A percentile compares a stretch with the other conserved stretches of the same genome.
phyloP scores from a whole-genome alignment of 108 stramenopile species.

The Skeletonema tropicum region DNA sequence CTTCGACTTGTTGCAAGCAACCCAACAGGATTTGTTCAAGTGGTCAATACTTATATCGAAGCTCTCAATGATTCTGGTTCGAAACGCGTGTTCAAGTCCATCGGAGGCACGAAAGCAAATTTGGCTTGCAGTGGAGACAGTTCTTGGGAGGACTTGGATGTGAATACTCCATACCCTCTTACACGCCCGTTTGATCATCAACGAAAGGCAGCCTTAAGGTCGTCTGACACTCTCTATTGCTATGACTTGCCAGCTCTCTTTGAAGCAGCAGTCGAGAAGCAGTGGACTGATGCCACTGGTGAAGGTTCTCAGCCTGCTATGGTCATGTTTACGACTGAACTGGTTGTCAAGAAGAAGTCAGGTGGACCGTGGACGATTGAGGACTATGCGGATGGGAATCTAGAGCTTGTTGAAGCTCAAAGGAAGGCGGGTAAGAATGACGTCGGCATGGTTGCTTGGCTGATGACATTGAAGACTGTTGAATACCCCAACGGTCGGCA shows the following conservation, averaged over 20 bases:
- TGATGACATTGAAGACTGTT: constrained; percentile 92
- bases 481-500: constrained; percentile 96
- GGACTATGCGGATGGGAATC: constrained; percentile 80
- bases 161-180: constrained; percentile 90
- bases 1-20: constrained; percentile 95
- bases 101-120: constrained; percentile 88
- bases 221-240: constrained; percentile 91
- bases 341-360: constrained; percentile 85
- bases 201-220: constrained; percentile 83
- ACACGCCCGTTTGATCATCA: constrained; percentile 92
- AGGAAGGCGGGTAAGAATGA: constrained; percentile 94
- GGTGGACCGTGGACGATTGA: constrained; percentile 80
- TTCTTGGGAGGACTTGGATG: constrained; percentile 87
- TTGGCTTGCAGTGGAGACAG: constrained; percentile 84
- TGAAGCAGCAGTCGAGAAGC: constrained; percentile 90
- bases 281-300: constrained; percentile 67
- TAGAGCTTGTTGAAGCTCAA: constrained; percentile 84
- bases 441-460: constrained; percentile 99
- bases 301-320: constrained; percentile 72
- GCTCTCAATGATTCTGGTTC: constrained; percentile 72
- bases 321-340: constrained; percentile 93
- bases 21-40: constrained; percentile 96
- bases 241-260: constrained; percentile 98
- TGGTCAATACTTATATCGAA: constrained; percentile 97
- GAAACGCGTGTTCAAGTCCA: constrained; percentile 80